Evolutionary conservation across 768 basidiomycete genomes (phyloP).

Genomic region (Lactarius evosmus): DNA sequence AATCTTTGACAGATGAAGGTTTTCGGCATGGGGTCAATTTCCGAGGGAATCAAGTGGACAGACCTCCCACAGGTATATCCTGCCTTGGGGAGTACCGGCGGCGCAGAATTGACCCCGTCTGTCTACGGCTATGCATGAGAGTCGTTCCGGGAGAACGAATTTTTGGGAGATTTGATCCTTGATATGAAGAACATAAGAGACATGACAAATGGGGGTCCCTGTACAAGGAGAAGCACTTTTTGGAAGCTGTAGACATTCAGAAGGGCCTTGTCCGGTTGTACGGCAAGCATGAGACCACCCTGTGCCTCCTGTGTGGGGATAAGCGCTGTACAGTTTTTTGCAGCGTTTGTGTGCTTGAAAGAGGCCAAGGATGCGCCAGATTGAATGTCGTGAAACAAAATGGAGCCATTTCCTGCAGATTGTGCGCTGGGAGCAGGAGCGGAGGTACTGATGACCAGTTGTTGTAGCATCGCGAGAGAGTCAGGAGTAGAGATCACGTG

Average conservation of each 20-base stretch:
- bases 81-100: slow-evolving; percentile 83
- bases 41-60: slow-evolving; percentile 32
- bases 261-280: slow-evolving; percentile 85
- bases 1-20: slow-evolving; percentile 50
- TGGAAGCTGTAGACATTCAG: slow-evolving; percentile 92
- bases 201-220: neutral
- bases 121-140: slow-evolving; percentile 77
- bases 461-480: slow-evolving; percentile 58
- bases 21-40: slow-evolving; percentile 1
- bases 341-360: slow-evolving; percentile 81
- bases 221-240: slow-evolving; percentile 53
- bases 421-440: slow-evolving; percentile 43
- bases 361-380: slow-evolving; percentile 73
- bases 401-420: slow-evolving; percentile 53
- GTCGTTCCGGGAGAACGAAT: slow-evolving; percentile 85
- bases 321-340: slow-evolving; percentile 60
- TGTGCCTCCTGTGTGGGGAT: slow-evolving; percentile 64
- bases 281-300: slow-evolving; percentile 82
- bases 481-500: neutral
- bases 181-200: slow-evolving; percentile 14
- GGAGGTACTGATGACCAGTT: slow-evolving; percentile 63
- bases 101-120: slow-evolving; percentile 73
- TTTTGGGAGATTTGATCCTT: slow-evolving; percentile 90
- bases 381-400: slow-evolving; percentile 79
- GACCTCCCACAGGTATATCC: slow-evolving; percentile 96